Evolutionary conservation across 1,139 yeast genomes (phyloP).

Genomic region (Suhomyces yuchorum): DNA sequence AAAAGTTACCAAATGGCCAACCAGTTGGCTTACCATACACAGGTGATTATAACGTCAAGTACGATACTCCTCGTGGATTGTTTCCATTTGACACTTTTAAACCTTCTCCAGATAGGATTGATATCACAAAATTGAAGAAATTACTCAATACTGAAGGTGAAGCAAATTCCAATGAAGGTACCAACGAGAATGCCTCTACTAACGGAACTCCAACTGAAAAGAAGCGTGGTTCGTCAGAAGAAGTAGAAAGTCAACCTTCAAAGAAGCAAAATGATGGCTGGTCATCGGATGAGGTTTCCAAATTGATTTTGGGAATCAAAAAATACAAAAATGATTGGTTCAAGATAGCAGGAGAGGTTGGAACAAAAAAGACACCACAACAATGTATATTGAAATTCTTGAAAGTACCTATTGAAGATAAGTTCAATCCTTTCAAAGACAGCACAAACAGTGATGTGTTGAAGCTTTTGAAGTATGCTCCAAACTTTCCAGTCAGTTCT

Average conservation of each 20-base stretch:
- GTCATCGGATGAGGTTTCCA: slow-evolving; percentile 61
- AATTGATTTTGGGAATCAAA: slow-evolving; percentile 63
- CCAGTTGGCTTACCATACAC: slow-evolving; percentile 60
- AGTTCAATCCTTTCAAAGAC: slow-evolving; percentile 44
- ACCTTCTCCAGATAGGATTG: slow-evolving; percentile 55
- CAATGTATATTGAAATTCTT: slow-evolving; percentile 81
- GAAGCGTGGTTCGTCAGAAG: slow-evolving; percentile 13
- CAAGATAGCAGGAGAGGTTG: slow-evolving; percentile 62
- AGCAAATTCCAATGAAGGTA: slow-evolving; percentile 7
- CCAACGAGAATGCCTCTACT: slow-evolving; percentile 1
- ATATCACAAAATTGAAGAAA: slow-evolving; percentile 57
- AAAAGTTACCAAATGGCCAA: slow-evolving; percentile 53
- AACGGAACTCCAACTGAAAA: slow-evolving; percentile 5
- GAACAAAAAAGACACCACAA: slow-evolving; percentile 70
- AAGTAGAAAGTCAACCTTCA: slow-evolving; percentile 15
- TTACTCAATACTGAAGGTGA: slow-evolving; percentile 33
- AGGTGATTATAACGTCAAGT: slow-evolving; percentile 66
- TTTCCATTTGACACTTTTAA: slow-evolving; percentile 89
- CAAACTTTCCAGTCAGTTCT: slow-evolving; percentile 80
- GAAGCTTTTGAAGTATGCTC: slow-evolving; percentile 74
- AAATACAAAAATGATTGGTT: slow-evolving; percentile 72
- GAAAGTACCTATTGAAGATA: slow-evolving; percentile 81
- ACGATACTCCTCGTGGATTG: slow-evolving; percentile 92
- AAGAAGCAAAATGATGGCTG: slow-evolving; percentile 61
- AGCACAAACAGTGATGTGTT: slow-evolving; percentile 32